phyloP scores from a whole-genome alignment of 2,329 filamentous ascomycete genomes.

The Emericellopsis cladophorae region DNA sequence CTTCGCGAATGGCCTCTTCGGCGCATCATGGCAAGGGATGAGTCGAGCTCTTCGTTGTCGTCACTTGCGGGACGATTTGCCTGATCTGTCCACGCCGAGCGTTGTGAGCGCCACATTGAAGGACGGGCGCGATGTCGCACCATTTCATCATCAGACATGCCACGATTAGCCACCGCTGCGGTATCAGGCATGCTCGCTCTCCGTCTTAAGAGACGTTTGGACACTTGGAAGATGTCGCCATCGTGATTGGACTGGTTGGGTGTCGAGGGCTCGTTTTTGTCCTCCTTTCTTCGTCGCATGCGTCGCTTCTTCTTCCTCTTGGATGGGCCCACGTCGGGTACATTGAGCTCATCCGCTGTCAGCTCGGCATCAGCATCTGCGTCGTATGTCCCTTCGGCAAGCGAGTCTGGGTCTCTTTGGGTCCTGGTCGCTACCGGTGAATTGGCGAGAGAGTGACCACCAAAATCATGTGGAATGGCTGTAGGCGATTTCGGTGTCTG shows the following conservation, averaged over 20 bases:
- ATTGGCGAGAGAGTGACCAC: conserved; percentile 26
- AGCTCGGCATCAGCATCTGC: conserved; percentile 66
- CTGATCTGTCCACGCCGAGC: conserved; percentile 44
- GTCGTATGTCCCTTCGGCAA: conserved; percentile 34
- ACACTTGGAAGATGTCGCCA: conserved; percentile 24
- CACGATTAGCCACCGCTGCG: conserved; percentile 40
- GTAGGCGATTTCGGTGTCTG: conserved; percentile 30
- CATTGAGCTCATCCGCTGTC: conserved; percentile 63
- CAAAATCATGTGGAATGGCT: conserved; percentile 17
- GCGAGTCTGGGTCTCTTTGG: conserved; percentile 31
- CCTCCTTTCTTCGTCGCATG: conserved; percentile 41
- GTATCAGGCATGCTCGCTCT: conserved; percentile 54
- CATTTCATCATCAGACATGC: conserved; percentile 59
- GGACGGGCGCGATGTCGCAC: conserved; percentile 48
- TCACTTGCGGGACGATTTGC: conserved; percentile 33
- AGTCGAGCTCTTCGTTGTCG: conserved; percentile 38
- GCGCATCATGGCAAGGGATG: conserved; percentile 30
- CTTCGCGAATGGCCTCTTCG: conserved; percentile 52
- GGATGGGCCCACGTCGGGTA: conserved; percentile 19
- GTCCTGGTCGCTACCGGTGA: conserved; percentile 34
- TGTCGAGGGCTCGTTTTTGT: conserved; percentile 56
- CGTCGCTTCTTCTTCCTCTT: conserved; percentile 52
- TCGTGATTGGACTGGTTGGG: conserved; percentile 30
- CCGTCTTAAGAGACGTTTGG: conserved; percentile 42
- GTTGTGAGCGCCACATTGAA: conserved; percentile 34